These are phyloP conservation scores for Leccinum longicurvipes DNA, from an alignment of 768 basidiomycete genomes.

Conservation along the genomic window DNA sequence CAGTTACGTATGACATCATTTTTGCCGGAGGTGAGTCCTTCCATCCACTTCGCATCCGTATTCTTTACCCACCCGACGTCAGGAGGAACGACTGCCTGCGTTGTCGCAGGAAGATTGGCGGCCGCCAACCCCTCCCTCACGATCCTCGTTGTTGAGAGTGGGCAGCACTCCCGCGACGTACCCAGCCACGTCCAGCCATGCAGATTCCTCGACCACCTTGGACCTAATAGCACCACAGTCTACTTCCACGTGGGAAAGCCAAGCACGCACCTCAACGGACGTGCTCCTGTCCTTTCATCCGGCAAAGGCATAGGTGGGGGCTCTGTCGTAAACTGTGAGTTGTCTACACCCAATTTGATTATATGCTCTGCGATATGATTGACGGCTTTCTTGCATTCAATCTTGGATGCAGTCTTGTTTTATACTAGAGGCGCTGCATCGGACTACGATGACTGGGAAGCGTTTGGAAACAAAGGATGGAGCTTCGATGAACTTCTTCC, in stretches of 20 bases:
- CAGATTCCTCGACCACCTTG: constrained; percentile 43
- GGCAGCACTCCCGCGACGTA: constrained; percentile 36
- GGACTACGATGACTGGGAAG: constrained; percentile 61
- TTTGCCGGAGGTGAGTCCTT: constrained; percentile 49
- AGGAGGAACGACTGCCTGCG: constrained; percentile 35
- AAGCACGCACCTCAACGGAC: constrained; percentile 44
- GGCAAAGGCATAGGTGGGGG: constrained; percentile 62
- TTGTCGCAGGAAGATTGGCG: constrained; percentile 45
- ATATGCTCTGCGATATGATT: too few relatives aligned
- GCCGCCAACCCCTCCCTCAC: constrained; percentile 50
- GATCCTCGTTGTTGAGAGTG: constrained; percentile 41
- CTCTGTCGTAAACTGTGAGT: constrained; percentile 57
- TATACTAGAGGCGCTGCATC: constrained; percentile 59
- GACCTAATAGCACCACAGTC: constrained; percentile 39
- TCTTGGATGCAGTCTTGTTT: constrained; percentile 35
- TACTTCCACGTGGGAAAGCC: constrained; percentile 38
- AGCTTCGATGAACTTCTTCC: constrained; percentile 55
- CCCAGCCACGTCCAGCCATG: constrained; percentile 53
- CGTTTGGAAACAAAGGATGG: constrained; percentile 58
- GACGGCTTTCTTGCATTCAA: too few relatives aligned
- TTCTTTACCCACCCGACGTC: neutral
- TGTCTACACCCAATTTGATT: neutral
- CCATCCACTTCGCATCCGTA: neutral
- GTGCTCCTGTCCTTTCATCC: constrained; percentile 40
- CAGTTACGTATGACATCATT: constrained; percentile 47